These are phyloP conservation scores for Aspergillus thermomutatus DNA, from an alignment of 2,329 filamentous ascomycete genomes.

Conservation along the genomic window DNA sequence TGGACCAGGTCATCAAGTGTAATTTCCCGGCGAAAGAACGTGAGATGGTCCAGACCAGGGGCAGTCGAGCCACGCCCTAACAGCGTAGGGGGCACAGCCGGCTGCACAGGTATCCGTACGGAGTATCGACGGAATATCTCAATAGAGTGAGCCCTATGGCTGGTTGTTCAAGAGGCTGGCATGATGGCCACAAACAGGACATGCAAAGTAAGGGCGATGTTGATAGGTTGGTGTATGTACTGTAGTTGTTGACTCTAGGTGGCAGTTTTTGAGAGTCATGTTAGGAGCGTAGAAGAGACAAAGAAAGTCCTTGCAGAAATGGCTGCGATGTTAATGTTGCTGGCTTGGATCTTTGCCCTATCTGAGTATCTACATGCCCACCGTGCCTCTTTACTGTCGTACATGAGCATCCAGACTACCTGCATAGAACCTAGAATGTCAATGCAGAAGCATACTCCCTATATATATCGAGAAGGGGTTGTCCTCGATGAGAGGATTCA, in stretches of 20 bases:
- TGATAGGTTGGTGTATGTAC: neutral
- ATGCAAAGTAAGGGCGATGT: neutral
- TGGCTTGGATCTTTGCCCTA: neutral
- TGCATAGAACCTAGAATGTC: neutral
- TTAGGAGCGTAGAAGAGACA: neutral
- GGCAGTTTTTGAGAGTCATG: neutral
- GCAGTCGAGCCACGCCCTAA: slow-evolving; percentile 4
- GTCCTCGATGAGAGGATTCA: neutral
- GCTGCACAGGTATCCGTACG: neutral
- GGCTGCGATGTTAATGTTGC: neutral
- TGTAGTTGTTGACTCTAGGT: neutral
- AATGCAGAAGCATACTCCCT: neutral
- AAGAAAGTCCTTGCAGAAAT: neutral
- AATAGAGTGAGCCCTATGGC: neutral
- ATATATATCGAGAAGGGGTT: neutral
- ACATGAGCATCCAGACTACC: neutral
- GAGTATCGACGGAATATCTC: neutral
- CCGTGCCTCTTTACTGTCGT: neutral
- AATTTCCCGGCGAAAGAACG: slow-evolving; percentile 17
- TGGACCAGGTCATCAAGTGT: slow-evolving; percentile 7
- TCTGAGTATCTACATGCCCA: neutral
- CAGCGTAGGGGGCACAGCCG: neutral
- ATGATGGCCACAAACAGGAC: neutral
- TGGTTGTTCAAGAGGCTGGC: neutral
- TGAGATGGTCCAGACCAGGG: slow-evolving; percentile 15